Conservation (phyloP, 2,329 filamentous ascomycete species). For the Lachnellula subtilissima region DNA sequence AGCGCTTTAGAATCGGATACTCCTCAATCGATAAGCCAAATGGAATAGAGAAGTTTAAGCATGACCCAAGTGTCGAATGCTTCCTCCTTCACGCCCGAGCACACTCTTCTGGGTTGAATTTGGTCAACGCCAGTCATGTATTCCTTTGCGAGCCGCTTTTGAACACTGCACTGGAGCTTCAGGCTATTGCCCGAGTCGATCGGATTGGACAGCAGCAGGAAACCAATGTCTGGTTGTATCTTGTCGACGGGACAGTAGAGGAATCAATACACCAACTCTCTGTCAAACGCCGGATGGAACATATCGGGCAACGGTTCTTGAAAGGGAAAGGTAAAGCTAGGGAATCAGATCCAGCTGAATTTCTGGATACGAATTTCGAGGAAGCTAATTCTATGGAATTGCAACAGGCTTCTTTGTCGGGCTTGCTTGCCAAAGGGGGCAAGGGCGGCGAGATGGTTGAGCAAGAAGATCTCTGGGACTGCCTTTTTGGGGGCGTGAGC, state of each 20-base stretch:
- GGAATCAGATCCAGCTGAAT: slow-evolving; percentile 37
- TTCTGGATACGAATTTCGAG: slow-evolving; percentile 64
- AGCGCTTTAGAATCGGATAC: slow-evolving; percentile 66
- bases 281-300: slow-evolving; percentile 70
- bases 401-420: slow-evolving; percentile 65
- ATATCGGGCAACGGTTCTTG: slow-evolving; percentile 53
- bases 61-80: slow-evolving; percentile 68
- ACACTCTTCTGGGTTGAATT: slow-evolving; percentile 81
- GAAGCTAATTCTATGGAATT: slow-evolving; percentile 81
- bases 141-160: slow-evolving; percentile 92
- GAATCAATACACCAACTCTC: slow-evolving; percentile 87
- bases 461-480: slow-evolving; percentile 79
- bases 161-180: slow-evolving; percentile 88
- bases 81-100: slow-evolving; percentile 87
- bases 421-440: slow-evolving; percentile 64
- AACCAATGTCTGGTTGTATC: slow-evolving; percentile 93
- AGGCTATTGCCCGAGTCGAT: slow-evolving; percentile 92
- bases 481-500: slow-evolving; percentile 63
- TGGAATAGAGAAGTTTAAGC: slow-evolving; percentile 72
- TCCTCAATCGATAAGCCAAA: slow-evolving; percentile 63
- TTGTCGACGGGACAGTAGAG: slow-evolving; percentile 87
- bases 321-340: slow-evolving; percentile 33
- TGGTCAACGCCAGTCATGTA: slow-evolving; percentile 89
- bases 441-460: slow-evolving; percentile 75
- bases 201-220: slow-evolving; percentile 84